Conservation (phyloP, 2,329 filamentous ascomycete genomes). For the Trichoderma asperellum region DNA sequence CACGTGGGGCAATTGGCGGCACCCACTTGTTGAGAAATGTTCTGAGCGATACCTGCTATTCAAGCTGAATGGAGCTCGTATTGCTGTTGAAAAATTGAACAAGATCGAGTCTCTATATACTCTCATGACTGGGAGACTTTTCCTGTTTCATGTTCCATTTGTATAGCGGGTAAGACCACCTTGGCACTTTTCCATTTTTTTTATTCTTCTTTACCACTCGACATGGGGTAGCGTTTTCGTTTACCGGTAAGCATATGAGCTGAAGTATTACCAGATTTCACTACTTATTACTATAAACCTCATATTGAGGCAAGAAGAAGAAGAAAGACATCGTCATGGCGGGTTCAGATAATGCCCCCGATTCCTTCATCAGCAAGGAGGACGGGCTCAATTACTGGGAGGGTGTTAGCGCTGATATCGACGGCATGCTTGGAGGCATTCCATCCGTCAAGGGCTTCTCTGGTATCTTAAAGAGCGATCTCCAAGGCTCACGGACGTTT, state of each 20-base stretch:
- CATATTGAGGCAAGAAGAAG: background rate
- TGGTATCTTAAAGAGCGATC: constrained; percentile 53
- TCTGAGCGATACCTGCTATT: background rate
- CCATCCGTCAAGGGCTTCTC: constrained; percentile 32
- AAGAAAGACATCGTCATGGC: background rate
- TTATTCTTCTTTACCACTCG: background rate
- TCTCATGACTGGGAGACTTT: background rate
- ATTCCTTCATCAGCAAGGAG: constrained; percentile 38
- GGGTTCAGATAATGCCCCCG: background rate
- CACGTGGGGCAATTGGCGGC: constrained; percentile 5
- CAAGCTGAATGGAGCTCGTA: background rate
- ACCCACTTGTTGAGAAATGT: background rate
- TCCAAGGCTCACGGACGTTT: constrained; percentile 70
- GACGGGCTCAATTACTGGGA: constrained; percentile 51
- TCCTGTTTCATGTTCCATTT: background rate
- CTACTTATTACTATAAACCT: background rate
- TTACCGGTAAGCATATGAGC: background rate
- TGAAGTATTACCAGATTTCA: background rate
- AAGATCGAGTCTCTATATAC: background rate
- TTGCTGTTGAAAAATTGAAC: background rate
- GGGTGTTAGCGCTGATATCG: constrained; percentile 47
- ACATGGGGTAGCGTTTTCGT: background rate
- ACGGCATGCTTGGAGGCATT: constrained; percentile 78
- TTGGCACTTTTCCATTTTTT: background rate
- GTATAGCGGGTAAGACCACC: background rate